These are phyloP conservation scores for Panicum hallii DNA, from an alignment of 202 grass and related monocot species.

Conservation along the genomic window DNA sequence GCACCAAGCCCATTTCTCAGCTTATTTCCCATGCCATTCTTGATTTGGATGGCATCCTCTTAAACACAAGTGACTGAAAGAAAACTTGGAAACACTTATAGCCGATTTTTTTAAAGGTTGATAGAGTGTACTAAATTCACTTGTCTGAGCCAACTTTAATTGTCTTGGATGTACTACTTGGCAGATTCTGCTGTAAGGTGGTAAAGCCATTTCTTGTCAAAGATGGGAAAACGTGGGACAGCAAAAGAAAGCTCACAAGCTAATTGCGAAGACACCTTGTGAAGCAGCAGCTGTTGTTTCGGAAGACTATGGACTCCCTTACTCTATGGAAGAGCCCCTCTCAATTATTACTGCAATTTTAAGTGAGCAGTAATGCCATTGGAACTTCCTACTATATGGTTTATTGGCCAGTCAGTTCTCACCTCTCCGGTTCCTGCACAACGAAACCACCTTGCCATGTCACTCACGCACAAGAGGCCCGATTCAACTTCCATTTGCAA, in stretches of 20 bases:
- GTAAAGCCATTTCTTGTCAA: conserved; percentile 44
- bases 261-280: conserved; percentile 79
- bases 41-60: conserved; percentile 92
- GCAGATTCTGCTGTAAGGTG: conserved; percentile 77
- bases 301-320: too few species aligned
- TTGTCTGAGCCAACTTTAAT: conserved; percentile 17
- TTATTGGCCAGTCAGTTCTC: too few species aligned
- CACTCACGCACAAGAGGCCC: too few species aligned
- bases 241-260: conserved; percentile 63
- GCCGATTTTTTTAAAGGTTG: not conserved
- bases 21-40: conserved; percentile 86
- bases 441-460: too few species aligned
- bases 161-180: conserved; percentile 40
- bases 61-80: conserved; percentile 76
- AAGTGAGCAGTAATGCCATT: too few species aligned
- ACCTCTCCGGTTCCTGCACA: too few species aligned
- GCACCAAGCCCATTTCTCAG: conserved; percentile 51
- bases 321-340: too few species aligned
- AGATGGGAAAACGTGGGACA: conserved; percentile 71
- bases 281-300: too few species aligned
- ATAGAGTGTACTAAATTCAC: conserved; percentile 11
- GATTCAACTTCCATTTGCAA: too few species aligned
- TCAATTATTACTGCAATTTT: too few species aligned
- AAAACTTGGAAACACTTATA: conserved; percentile 18
- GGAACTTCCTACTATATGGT: too few species aligned